Conservation (phyloP, 441 rosid genomes). For the Omphalea diandra region DNA sequence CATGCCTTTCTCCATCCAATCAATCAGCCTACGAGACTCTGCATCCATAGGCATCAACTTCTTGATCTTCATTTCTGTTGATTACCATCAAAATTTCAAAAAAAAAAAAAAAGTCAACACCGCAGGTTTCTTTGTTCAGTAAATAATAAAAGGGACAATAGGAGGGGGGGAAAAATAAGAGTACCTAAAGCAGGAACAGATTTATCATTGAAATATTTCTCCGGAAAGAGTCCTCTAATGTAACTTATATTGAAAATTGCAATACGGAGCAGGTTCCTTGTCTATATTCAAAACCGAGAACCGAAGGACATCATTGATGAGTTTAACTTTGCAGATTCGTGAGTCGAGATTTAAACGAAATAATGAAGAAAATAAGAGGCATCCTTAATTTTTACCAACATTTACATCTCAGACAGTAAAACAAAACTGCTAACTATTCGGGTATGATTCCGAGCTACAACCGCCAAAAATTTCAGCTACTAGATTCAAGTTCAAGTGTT, state of each 20-base stretch:
- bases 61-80: constrained; percentile 91
- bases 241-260: constrained; percentile 96
- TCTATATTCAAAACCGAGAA: constrained; percentile 26
- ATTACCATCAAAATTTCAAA: constrained; percentile 13
- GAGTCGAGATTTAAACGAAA: not conserved
- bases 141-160: not conserved
- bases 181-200: constrained; percentile 69
- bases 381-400: no score
- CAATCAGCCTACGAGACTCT: constrained; percentile 90
- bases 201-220: constrained; percentile 92
- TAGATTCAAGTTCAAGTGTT: not conserved
- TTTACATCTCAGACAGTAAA: no score
- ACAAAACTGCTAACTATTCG: no score
- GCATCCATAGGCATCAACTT: constrained; percentile 96
- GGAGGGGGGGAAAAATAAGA: not conserved
- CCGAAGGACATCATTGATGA: no score
- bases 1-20: constrained; percentile 97
- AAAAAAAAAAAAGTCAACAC: not conserved
- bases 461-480: no score
- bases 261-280: constrained; percentile 89
- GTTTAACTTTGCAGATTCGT: not conserved
- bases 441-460: not conserved
- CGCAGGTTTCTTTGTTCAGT: not conserved
- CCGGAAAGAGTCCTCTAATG: constrained; percentile 94
- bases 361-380: not conserved